These are phyloP conservation scores for Quercus gilva DNA, from an alignment of 306 rosid genomes.

Conservation along the genomic window DNA sequence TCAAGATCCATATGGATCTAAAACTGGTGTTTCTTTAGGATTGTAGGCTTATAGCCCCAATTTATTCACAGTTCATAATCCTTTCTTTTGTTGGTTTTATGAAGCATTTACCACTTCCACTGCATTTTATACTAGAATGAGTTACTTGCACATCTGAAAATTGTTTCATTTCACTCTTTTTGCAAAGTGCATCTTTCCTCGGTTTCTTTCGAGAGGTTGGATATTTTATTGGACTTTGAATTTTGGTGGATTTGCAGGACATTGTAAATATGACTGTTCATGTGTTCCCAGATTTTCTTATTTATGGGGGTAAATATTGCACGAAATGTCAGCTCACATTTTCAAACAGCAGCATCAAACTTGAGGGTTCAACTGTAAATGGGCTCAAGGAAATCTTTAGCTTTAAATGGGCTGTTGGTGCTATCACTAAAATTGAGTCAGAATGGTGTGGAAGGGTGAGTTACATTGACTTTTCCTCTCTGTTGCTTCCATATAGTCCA, in stretches of 20 bases:
- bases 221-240: slow-evolving; percentile 4
- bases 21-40: too few species aligned
- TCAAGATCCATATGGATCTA: too few species aligned
- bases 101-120: too few species aligned
- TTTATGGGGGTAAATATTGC: slow-evolving; percentile 37
- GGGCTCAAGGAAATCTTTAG: slow-evolving; percentile 31
- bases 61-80: too few species aligned
- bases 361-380: slow-evolving; percentile 39
- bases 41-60: too few species aligned
- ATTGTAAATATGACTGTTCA: slow-evolving; percentile 28
- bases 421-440: slow-evolving; percentile 51
- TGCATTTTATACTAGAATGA: too few species aligned
- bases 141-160: too few species aligned
- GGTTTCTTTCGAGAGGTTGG: neutral
- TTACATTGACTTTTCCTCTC: slow-evolving; percentile 7
- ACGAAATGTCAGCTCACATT: slow-evolving; percentile 44
- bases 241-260: slow-evolving; percentile 44
- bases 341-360: slow-evolving; percentile 44
- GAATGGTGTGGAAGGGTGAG: slow-evolving; percentile 48
- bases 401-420: slow-evolving; percentile 47
- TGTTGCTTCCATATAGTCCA: slow-evolving; percentile 10
- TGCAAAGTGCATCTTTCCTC: neutral
- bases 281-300: slow-evolving; percentile 49
- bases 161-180: neutral
- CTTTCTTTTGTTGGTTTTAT: too few species aligned